A percentile compares a stretch with the other conserved stretches of the same genome.
These are phyloP conservation scores for Plantago coronopus DNA, from an alignment of 305 asterid species.

Conservation along the genomic window DNA sequence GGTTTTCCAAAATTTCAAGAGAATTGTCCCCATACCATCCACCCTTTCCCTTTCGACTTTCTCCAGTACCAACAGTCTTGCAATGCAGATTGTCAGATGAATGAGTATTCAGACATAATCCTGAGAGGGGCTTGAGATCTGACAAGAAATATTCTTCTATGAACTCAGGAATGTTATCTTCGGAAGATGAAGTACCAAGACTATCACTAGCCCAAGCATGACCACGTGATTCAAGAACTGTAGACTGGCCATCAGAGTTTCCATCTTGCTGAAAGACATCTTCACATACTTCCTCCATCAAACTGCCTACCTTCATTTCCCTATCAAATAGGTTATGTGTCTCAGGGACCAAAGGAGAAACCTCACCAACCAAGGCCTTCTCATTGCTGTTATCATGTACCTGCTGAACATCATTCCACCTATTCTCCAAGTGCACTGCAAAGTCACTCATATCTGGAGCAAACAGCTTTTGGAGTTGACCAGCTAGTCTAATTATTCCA, in stretches of 20 bases:
- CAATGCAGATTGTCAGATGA: slow-evolving; percentile 34
- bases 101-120: slow-evolving; percentile 35
- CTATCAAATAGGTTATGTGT: slow-evolving; percentile 39
- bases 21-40: slow-evolving; percentile 77
- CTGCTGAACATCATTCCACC: slow-evolving; percentile 79
- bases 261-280: slow-evolving; percentile 66
- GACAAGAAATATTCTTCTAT: slow-evolving; percentile 91
- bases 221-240: slow-evolving; percentile 38
- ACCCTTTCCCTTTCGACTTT: slow-evolving; percentile 38
- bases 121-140: slow-evolving; percentile 66
- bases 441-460: slow-evolving; percentile 88
- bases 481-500: slow-evolving; percentile 65
- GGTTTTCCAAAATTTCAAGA: slow-evolving; percentile 68
- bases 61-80: slow-evolving; percentile 34
- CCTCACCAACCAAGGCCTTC: slow-evolving; percentile 31
- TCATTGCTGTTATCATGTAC: slow-evolving; percentile 43
- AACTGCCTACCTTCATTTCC: slow-evolving; percentile 39
- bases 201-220: slow-evolving; percentile 32
- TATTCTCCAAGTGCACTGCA: slow-evolving; percentile 80
- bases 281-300: slow-evolving; percentile 88
- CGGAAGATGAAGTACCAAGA: slow-evolving; percentile 37
- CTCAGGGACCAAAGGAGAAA: slow-evolving; percentile 39
- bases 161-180: slow-evolving; percentile 49
- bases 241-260: slow-evolving; percentile 44
- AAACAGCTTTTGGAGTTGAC: slow-evolving; percentile 82